Evolutionary conservation across 2,329 filamentous ascomycete genomes (phyloP).

Genomic region (Endocalyx cinctus): DNA sequence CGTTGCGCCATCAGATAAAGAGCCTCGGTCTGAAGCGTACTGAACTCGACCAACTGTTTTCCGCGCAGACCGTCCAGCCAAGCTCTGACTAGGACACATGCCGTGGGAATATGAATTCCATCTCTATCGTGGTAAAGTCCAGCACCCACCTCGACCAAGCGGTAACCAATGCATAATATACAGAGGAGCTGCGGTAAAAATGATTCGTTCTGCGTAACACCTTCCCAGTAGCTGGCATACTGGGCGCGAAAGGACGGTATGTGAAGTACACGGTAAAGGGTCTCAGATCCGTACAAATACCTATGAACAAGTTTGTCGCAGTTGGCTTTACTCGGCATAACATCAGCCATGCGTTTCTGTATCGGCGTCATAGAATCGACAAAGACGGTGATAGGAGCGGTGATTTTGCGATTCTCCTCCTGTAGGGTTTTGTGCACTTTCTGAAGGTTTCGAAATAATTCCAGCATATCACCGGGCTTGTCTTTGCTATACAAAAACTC

Average conservation of each 20-base stretch:
- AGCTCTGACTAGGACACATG: slow-evolving; percentile 47
- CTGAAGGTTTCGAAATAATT: slow-evolving; percentile 41
- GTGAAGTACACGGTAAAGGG: slow-evolving; percentile 50
- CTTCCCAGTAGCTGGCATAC: slow-evolving; percentile 49
- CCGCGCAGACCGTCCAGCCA: slow-evolving; percentile 50
- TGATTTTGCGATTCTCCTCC: slow-evolving; percentile 40
- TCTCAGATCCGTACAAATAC: slow-evolving; percentile 48
- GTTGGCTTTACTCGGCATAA: slow-evolving; percentile 44
- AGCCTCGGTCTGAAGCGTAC: slow-evolving; percentile 49
- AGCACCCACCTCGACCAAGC: slow-evolving; percentile 46
- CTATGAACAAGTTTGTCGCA: slow-evolving; percentile 47
- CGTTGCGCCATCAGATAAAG: slow-evolving; percentile 49
- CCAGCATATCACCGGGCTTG: slow-evolving; percentile 35
- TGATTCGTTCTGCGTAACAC: slow-evolving; percentile 39
- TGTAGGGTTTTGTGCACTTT: slow-evolving; percentile 44
- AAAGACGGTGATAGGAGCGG: slow-evolving; percentile 50
- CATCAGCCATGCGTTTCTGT: slow-evolving; percentile 53
- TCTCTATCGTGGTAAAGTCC: slow-evolving; percentile 50
- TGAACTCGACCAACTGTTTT: slow-evolving; percentile 48
- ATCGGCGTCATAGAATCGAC: slow-evolving; percentile 56
- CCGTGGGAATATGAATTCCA: slow-evolving; percentile 53
- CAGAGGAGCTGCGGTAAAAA: slow-evolving; percentile 52
- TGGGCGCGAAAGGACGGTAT: slow-evolving; percentile 46
- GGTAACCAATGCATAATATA: slow-evolving; percentile 48
- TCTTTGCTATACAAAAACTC: slow-evolving; percentile 42